Percentiles rank a stretch among this genome's conserved stretches.
Evolutionary conservation across 169 alveolate genomes (phyloP).

Genomic region (Plasmodium vivax): DNA sequence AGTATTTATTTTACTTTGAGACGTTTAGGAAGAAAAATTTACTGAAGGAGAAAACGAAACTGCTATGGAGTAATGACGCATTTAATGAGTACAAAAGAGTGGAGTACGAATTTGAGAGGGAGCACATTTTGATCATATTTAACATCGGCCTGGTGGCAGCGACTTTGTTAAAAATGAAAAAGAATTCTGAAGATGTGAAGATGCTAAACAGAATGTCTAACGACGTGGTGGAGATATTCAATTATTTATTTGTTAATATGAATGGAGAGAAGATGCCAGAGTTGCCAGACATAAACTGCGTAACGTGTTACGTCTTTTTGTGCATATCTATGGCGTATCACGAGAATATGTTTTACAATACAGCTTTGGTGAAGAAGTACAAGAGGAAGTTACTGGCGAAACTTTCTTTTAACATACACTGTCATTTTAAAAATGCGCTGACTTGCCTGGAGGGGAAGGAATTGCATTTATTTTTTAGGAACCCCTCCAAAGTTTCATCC

Average conservation of each 20-base stretch:
- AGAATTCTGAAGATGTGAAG: slow-evolving; percentile 37
- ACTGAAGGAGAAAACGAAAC: slow-evolving; percentile 16
- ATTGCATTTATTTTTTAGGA: slow-evolving; percentile 8
- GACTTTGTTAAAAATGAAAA: slow-evolving; percentile 32
- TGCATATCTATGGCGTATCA: slow-evolving; percentile 60
- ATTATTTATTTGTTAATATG: slow-evolving; percentile 43
- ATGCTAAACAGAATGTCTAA: slow-evolving; percentile 50
- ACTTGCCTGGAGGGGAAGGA: slow-evolving; percentile 45
- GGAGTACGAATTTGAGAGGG: slow-evolving; percentile 55
- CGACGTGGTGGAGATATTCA: slow-evolving; percentile 43
- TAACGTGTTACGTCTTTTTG: slow-evolving; percentile 41
- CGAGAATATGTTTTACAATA: slow-evolving; percentile 73
- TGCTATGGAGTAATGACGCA: slow-evolving; percentile 30
- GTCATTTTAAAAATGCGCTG: slow-evolving; percentile 32
- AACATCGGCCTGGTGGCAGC: slow-evolving; percentile 43
- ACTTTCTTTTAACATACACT: slow-evolving; percentile 37
- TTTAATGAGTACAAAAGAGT: slow-evolving; percentile 47
- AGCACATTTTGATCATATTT: slow-evolving; percentile 22
- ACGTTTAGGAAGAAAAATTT: slow-evolving; percentile 42
- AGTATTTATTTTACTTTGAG: slow-evolving; percentile 73
- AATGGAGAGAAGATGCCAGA: slow-evolving; percentile 21
- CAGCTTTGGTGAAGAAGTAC: slow-evolving; percentile 57
- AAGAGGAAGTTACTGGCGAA: slow-evolving; percentile 58
- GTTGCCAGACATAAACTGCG: slow-evolving; percentile 40
- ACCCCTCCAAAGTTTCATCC: neutral